Evolutionary conservation across 352 stramenopile genomes (phyloP), one percentile per base, ranked within the genome.

Genomic region (Phytopythium aichiense): DNA sequence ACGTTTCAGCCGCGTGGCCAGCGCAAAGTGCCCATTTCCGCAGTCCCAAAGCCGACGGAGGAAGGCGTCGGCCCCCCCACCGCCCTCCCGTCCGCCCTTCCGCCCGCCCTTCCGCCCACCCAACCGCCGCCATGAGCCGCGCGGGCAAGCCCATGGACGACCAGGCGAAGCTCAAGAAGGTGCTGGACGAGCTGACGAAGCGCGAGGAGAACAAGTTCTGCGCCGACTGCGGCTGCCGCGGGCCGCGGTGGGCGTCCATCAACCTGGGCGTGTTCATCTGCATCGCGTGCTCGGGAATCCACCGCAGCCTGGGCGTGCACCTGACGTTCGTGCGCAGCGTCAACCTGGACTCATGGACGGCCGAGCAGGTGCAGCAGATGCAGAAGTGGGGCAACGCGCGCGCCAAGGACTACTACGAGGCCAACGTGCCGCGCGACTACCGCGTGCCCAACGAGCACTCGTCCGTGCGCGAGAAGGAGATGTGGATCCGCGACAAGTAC

Each of bases 241-340:
- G 84, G 0, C 94, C 94, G 31, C 91, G 89, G 55, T 98, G 94
- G 94, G 92, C 91, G 35, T 96, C 86, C 31, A 95, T 97, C 64
- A 98, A 96, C 74, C 72, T 98, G 20, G 94, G 94, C 33, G 90
- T 98, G 23, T 98, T 98, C 72, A 93, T 98, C 64, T 98, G 94
- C 77, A 97, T 97, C 66, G 81, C 89, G 52, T 98, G 94, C 74
- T 95, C 90, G 18, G 94, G 92, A 33, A 96, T 98, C 68, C 94
- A 98, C 68, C 88, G 94, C 60, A 94, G 85, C 50, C 76, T 98
- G 55, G 94, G 94, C 58, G 89, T 97, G 33, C 94, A 98, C 69
- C 66, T 98, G 38, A 97, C 89, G 20, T 96, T 98, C 61, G 94
- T 98, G 62, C 87, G 93, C 31, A 97, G 85, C 37, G 87, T 96